Percentiles rank a stretch among this genome's conserved stretches.
These are phyloP conservation scores for Cronartium quercuum DNA, from an alignment of 1,284 basidiomycete species.

Conservation along the genomic window DNA sequence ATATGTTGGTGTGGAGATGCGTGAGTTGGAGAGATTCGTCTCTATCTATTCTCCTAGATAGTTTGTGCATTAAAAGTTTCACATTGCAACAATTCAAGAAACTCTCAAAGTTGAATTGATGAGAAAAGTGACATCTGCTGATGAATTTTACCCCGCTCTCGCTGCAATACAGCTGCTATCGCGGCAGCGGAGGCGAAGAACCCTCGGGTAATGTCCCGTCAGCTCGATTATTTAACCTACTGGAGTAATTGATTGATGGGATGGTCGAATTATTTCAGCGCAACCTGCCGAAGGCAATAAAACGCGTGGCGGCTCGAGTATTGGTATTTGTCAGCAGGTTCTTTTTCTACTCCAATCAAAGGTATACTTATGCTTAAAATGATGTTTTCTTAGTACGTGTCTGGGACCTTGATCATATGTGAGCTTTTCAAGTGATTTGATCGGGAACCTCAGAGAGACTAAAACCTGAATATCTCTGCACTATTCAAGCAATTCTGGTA, in stretches of 20 bases:
- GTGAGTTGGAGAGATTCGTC: not conserved
- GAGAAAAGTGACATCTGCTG: not conserved
- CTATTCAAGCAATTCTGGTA: constrained; percentile 25
- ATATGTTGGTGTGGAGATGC: constrained; percentile 36
- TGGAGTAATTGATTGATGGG: not conserved
- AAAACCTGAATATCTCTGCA: not conserved
- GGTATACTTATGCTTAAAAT: not conserved
- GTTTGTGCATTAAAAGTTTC: no score
- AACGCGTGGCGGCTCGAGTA: constrained; percentile 35
- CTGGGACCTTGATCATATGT: constrained; percentile 30
- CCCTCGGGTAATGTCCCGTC: constrained; percentile 22
- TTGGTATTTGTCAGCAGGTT: constrained; percentile 18
- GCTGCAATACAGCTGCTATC: constrained; percentile 14
- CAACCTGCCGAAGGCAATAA: constrained; percentile 38
- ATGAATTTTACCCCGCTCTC: not conserved
- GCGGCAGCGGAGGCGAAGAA: constrained; percentile 38
- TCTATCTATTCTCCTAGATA: not conserved
- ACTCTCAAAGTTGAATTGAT: not conserved
- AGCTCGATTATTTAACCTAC: not conserved
- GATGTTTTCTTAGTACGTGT: constrained; percentile 7
- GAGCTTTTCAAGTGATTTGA: not conserved
- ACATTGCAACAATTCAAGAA: no score
- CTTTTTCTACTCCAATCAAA: not conserved
- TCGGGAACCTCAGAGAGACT: not conserved
- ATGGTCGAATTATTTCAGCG: constrained; percentile 3